Evolutionary conservation across 2,329 filamentous ascomycete genomes (phyloP).

Genomic region (Alternaria gaisen): DNA sequence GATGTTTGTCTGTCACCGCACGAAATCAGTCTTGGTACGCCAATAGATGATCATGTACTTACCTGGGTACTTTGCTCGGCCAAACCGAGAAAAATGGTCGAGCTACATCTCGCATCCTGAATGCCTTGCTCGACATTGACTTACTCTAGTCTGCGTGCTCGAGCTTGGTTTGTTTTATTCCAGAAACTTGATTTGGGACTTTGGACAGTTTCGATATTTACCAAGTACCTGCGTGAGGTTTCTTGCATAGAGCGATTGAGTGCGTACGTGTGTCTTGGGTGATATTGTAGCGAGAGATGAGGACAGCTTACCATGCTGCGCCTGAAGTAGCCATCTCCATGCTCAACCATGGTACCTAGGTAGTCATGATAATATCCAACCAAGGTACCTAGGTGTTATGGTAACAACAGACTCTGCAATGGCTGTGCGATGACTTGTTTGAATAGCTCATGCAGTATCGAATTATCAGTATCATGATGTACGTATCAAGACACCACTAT

Average conservation of each 20-base stretch:
- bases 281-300: not conserved
- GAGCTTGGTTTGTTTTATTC: not conserved
- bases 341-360: not conserved
- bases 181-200: not conserved
- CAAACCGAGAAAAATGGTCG: not conserved
- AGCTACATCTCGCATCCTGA: not conserved
- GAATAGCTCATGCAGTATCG: not conserved
- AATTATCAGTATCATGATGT: not conserved
- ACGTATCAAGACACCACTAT: not conserved
- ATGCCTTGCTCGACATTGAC: not conserved
- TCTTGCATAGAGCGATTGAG: not conserved
- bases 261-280: not conserved
- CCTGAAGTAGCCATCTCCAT: not conserved
- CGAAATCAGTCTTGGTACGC: not conserved
- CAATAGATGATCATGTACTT: not conserved
- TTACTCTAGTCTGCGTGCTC: not conserved
- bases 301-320: not conserved
- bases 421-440: not conserved
- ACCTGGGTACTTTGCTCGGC: not conserved
- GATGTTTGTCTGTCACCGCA: not conserved
- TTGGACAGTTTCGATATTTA: not conserved
- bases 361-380: not conserved
- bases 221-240: not conserved
- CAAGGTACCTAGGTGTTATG: not conserved
- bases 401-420: not conserved